Percentiles rank a stretch among this genome's conserved stretches.
phyloP scores from a whole-genome alignment of 2,329 filamentous ascomycete species.

The Lecanicillium sp. region DNA sequence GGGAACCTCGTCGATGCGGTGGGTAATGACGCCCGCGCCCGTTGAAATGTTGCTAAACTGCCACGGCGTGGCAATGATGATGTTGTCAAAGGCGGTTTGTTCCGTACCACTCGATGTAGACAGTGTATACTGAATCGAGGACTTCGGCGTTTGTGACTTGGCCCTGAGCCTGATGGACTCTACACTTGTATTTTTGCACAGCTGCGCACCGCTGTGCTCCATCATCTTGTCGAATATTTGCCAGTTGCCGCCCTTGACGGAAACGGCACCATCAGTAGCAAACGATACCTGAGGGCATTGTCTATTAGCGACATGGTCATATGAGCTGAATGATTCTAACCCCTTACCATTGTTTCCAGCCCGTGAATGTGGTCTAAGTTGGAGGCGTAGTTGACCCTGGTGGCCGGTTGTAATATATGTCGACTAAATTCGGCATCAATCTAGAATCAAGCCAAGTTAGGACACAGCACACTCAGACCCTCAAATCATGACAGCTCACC shows the following conservation, averaged over 20 bases:
- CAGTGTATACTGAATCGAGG: slow-evolving; percentile 39
- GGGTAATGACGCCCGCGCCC: slow-evolving; percentile 59
- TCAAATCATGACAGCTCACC: slow-evolving; percentile 21
- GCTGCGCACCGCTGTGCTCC: slow-evolving; percentile 48
- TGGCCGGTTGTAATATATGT: slow-evolving; percentile 84
- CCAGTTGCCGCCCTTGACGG: slow-evolving; percentile 84
- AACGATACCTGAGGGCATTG: slow-evolving; percentile 57
- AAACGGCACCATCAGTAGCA: slow-evolving; percentile 75
- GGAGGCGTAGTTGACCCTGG: slow-evolving; percentile 89
- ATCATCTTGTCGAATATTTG: slow-evolving; percentile 85
- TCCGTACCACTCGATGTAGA: slow-evolving; percentile 25
- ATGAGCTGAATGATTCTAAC: not conserved
- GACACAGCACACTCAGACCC: not conserved
- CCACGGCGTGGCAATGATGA: slow-evolving; percentile 76
- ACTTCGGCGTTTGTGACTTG: slow-evolving; percentile 28
- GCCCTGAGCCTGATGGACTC: slow-evolving; percentile 46
- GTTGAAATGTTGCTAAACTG: slow-evolving; percentile 68
- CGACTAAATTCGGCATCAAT: slow-evolving; percentile 61
- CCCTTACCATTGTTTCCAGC: slow-evolving; percentile 68
- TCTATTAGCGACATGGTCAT: not conserved
- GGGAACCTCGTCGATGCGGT: slow-evolving; percentile 66
- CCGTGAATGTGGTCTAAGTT: slow-evolving; percentile 84
- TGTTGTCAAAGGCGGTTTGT: slow-evolving; percentile 59
- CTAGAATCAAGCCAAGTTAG: slow-evolving; percentile 18
- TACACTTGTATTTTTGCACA: slow-evolving; percentile 63